phyloP scores from a whole-genome alignment of 1,284 basidiomycete genomes.

The Ganoderma meredithae region DNA sequence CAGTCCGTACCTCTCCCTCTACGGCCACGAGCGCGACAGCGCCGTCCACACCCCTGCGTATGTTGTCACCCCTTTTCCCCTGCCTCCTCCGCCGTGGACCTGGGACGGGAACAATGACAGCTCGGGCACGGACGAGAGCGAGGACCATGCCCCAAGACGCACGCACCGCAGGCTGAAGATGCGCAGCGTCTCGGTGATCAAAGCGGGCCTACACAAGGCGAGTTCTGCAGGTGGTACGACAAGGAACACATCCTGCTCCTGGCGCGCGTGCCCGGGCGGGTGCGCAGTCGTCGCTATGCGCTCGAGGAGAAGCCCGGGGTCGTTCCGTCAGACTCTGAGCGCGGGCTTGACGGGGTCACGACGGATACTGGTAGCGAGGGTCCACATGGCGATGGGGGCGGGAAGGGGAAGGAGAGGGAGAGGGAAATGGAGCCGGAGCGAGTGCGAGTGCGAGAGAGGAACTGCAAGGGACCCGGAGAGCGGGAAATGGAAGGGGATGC shows the following conservation, averaged over 20 bases:
- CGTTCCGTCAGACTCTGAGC: not conserved
- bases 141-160: not conserved
- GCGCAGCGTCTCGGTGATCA: slow-evolving; percentile 43
- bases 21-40: too few relatives aligned
- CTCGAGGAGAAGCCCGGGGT: slow-evolving; percentile 36
- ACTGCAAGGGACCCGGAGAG: not conserved
- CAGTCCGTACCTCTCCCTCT: too few relatives aligned
- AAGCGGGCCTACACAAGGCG: slow-evolving; percentile 45
- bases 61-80: not conserved
- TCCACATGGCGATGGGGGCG: too few relatives aligned
- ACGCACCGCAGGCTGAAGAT: slow-evolving; percentile 30
- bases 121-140: not conserved
- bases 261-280: slow-evolving; percentile 44
- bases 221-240: slow-evolving; percentile 49
- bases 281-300: slow-evolving; percentile 44
- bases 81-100: not conserved
- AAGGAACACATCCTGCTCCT: slow-evolving; percentile 47
- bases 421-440: too few relatives aligned
- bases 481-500: not conserved
- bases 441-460: too few relatives aligned
- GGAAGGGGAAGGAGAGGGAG: not conserved
- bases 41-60: too few relatives aligned
- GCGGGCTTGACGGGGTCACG: not conserved
- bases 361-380: slow-evolving; percentile 1
- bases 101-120: not conserved